Evolutionary conservation across 2,329 filamentous ascomycete genomes (phyloP).

Genomic region (Xylariales sp.): DNA sequence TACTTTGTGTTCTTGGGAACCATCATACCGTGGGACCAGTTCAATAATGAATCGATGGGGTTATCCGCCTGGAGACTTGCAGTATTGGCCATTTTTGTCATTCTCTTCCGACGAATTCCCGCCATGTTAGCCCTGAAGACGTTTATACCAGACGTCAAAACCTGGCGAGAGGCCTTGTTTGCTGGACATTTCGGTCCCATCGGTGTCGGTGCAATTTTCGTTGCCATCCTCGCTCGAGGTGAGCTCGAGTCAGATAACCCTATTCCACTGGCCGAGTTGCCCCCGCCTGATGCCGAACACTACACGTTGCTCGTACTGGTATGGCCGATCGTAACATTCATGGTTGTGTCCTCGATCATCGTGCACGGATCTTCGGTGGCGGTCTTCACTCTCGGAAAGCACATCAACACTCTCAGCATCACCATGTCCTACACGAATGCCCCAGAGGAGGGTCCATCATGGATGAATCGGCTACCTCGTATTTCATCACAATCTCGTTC

Average conservation of each 20-base stretch:
- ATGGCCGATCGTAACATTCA: constrained; percentile 92
- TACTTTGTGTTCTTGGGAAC: constrained; percentile 98
- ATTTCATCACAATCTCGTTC: constrained; percentile 68
- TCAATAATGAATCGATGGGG: constrained; percentile 70
- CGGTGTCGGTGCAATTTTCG: constrained; percentile 93
- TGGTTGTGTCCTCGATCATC: constrained; percentile 90
- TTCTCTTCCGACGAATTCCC: constrained; percentile 93
- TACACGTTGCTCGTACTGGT: constrained; percentile 77
- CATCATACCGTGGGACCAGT: constrained; percentile 94
- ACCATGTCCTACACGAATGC: constrained; percentile 95
- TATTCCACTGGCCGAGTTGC: constrained; percentile 65
- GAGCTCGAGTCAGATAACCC: constrained; percentile 76
- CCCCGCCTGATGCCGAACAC: constrained; percentile 48
- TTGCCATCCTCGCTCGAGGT: constrained; percentile 87
- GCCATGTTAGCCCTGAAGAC: constrained; percentile 91
- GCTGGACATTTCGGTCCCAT: constrained; percentile 97
- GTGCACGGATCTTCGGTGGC: constrained; percentile 98
- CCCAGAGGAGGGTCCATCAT: constrained; percentile 81
- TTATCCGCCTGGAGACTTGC: constrained; percentile 83
- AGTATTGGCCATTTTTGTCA: constrained; percentile 89
- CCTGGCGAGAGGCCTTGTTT: constrained; percentile 94
- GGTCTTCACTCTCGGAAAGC: constrained; percentile 95
- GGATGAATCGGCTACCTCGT: constrained; percentile 89
- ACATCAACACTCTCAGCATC: constrained; percentile 92
- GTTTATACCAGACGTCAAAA: constrained; percentile 93